A percentile compares a stretch with the other conserved stretches of the same genome.
Conservation (phyloP, 2,329 filamentous ascomycete species). For the Pyrenochaeta sp. region DNA sequence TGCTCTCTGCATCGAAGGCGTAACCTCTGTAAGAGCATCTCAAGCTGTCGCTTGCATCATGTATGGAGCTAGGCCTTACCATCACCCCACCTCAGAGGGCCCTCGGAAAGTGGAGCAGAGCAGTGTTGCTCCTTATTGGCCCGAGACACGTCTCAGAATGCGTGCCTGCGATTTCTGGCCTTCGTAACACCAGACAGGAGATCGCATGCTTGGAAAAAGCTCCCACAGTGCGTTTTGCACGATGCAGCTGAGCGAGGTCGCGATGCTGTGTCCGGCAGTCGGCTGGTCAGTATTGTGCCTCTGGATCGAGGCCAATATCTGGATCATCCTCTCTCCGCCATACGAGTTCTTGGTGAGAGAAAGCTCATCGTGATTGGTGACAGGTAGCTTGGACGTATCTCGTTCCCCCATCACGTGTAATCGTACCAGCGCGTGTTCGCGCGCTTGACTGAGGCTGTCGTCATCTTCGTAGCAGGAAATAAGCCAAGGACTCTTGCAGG, state of each 20-base stretch:
- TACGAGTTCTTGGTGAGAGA: not conserved
- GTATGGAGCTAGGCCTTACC: slow-evolving; percentile 12
- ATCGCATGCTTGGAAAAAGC: not conserved
- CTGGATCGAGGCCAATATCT: too few species aligned
- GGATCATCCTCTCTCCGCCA: too few species aligned
- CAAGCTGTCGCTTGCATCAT: slow-evolving; percentile 25
- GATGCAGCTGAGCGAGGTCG: not conserved
- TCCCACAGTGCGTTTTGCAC: not conserved
- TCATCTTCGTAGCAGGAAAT: slow-evolving; percentile 33
- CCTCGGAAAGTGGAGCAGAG: slow-evolving; percentile 25
- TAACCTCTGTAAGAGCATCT: slow-evolving; percentile 36
- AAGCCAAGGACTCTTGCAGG: slow-evolving; percentile 39
- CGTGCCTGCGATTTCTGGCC: slow-evolving; percentile 12
- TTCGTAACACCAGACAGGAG: slow-evolving; percentile 18
- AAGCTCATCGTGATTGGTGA: not conserved
- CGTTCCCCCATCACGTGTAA: slow-evolving; percentile 16
- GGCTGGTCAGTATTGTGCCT: not conserved
- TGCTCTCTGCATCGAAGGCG: slow-evolving; percentile 10
- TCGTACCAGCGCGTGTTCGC: slow-evolving; percentile 16
- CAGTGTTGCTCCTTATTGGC: slow-evolving; percentile 26
- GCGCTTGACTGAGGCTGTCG: slow-evolving; percentile 21
- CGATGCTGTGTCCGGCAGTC: not conserved
- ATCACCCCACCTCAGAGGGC: slow-evolving; percentile 16
- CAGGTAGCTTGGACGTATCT: too few species aligned
- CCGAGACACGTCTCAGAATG: slow-evolving; percentile 32